Evolutionary conservation across 345 rosid genomes (phyloP).

Genomic region (Eucalyptus polyanthemos): DNA sequence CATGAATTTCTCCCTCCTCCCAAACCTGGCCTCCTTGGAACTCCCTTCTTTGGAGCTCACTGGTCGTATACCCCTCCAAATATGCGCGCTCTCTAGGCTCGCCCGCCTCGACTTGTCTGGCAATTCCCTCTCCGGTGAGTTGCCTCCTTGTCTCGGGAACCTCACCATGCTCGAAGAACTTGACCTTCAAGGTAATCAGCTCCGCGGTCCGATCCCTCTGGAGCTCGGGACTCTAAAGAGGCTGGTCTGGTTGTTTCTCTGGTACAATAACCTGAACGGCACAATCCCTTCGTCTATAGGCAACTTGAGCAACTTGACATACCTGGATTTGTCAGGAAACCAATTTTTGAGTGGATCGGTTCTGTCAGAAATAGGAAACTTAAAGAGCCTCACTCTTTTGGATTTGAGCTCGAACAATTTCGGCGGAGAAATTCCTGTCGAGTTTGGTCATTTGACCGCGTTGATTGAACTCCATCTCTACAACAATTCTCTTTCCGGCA

Average conservation of each 20-base stretch:
- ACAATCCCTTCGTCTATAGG: neutral
- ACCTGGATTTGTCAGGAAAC: neutral
- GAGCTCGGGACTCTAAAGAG: neutral
- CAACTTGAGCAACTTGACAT: neutral
- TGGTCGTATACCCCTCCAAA: neutral
- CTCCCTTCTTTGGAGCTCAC: rapidly evolving
- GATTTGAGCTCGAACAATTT: no score
- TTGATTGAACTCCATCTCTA: no score
- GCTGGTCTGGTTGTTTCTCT: neutral
- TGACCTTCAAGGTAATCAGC: neutral
- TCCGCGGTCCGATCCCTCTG: neutral
- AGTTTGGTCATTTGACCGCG: no score
- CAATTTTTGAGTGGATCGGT: no score
- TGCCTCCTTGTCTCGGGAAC: neutral
- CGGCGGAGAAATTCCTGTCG: no score
- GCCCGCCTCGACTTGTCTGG: neutral
- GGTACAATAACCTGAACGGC: neutral
- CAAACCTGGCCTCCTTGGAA: neutral
- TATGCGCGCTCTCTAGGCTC: neutral
- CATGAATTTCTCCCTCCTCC: neutral
- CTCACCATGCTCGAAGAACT: neutral
- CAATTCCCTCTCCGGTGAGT: neutral
- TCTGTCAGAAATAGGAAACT: no score
- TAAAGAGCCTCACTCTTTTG: no score
- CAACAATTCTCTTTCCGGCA: no score